Percentiles rank a stretch among this genome's conserved stretches.
Evolutionary conservation across 2,329 filamentous ascomycete genomes (phyloP).

Genomic region (Neonectria faginata): DNA sequence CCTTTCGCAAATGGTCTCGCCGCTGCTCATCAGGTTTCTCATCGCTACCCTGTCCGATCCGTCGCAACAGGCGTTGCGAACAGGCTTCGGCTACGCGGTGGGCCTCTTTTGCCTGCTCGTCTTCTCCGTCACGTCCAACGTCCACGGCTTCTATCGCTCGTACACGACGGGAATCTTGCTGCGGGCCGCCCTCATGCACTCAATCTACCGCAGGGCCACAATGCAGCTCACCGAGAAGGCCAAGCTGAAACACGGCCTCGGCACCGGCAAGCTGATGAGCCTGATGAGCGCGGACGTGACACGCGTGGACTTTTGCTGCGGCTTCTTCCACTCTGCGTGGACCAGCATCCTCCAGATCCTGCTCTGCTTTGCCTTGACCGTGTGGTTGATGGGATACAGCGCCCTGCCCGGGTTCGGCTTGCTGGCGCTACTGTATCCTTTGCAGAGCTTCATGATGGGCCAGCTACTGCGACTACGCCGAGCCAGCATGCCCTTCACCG

Average conservation of each 20-base stretch:
- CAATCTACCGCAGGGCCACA: slow-evolving; percentile 39
- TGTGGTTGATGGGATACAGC: slow-evolving; percentile 44
- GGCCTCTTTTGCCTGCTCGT: slow-evolving; percentile 43
- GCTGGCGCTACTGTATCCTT: slow-evolving; percentile 40
- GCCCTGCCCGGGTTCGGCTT: slow-evolving; percentile 44
- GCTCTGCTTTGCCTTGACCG: slow-evolving; percentile 37
- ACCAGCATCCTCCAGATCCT: slow-evolving; percentile 48
- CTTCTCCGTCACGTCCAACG: slow-evolving; percentile 42
- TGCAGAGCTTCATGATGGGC: slow-evolving; percentile 41
- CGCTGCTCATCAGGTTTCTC: slow-evolving; percentile 43
- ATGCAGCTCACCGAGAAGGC: slow-evolving; percentile 34
- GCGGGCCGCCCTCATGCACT: slow-evolving; percentile 37
- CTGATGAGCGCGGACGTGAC: slow-evolving; percentile 50
- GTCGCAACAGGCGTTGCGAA: slow-evolving; percentile 15
- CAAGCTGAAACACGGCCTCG: slow-evolving; percentile 35
- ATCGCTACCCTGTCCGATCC: slow-evolving; percentile 39
- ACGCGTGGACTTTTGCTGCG: slow-evolving; percentile 48
- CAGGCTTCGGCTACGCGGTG: slow-evolving; percentile 43
- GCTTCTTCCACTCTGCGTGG: slow-evolving; percentile 49
- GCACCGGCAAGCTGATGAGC: slow-evolving; percentile 47
- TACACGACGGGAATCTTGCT: slow-evolving; percentile 38
- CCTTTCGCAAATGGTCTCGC: slow-evolving; percentile 32
- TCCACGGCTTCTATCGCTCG: slow-evolving; percentile 44
- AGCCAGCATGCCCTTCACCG: slow-evolving; percentile 44
- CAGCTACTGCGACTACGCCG: slow-evolving; percentile 40